Evolutionary conservation across 306 rosid genomes (phyloP).

Genomic region (Acacia acuminata): DNA sequence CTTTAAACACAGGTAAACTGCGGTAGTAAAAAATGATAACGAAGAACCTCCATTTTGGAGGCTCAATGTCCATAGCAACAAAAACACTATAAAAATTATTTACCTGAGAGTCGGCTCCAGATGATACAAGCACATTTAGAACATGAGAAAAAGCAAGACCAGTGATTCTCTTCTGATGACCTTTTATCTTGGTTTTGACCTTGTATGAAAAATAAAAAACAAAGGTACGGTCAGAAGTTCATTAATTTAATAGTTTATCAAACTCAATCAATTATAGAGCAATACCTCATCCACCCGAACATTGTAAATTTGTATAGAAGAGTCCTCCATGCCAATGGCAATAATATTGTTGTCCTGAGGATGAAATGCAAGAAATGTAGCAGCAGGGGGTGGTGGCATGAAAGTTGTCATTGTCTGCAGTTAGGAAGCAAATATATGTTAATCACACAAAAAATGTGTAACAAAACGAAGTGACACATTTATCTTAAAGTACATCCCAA

Average conservation of each 20-base stretch:
- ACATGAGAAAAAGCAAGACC: constrained; percentile 93
- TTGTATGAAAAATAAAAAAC: constrained; percentile 37
- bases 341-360: constrained; percentile 98
- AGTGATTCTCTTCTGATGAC: constrained; percentile 99
- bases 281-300: constrained; percentile 95
- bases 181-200: constrained; percentile 94
- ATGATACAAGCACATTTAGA: constrained; percentile 93
- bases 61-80: constrained; percentile 23
- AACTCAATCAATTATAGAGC: constrained; percentile 19
- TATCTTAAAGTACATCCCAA: neutral
- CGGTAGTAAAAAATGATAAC: neutral
- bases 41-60: neutral
- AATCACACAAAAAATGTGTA: constrained; percentile 6
- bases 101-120: constrained; percentile 99
- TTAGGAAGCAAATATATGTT: constrained; percentile 26
- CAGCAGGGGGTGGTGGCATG: constrained; percentile 99
- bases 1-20: constrained; percentile 1
- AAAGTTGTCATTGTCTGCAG: constrained; percentile 98
- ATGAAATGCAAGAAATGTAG: constrained; percentile 97
- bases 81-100: constrained; percentile 22
- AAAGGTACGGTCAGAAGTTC: constrained; percentile 15
- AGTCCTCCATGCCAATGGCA: constrained; percentile 99
- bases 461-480: neutral
- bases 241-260: constrained; percentile 3
- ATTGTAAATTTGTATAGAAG: constrained; percentile 92